These are phyloP conservation scores for Pseudevernia furfuracea DNA, from an alignment of 495 filamentous ascomycete genomes.

Conservation along the genomic window DNA sequence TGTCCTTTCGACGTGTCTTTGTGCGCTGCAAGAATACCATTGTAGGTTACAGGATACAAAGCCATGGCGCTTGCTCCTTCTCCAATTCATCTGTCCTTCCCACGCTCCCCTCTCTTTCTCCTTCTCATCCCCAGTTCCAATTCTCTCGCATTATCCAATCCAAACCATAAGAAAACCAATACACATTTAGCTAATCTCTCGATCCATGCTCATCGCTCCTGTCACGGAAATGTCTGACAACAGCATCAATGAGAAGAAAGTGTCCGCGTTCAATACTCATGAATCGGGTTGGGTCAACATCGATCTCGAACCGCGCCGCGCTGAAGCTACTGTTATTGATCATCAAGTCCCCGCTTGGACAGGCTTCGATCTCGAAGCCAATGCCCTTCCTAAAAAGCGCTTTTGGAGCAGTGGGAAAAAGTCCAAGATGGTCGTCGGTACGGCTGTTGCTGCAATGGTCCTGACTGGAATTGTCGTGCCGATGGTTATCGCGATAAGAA, in stretches of 20 bases:
- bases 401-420: neutral
- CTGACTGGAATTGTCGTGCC: neutral
- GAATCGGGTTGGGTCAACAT: neutral
- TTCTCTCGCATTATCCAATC: neutral
- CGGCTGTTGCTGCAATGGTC: neutral
- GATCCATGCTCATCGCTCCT: neutral
- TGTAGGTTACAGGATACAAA: neutral
- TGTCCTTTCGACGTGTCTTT: neutral
- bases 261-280: neutral
- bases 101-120: neutral
- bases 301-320: neutral
- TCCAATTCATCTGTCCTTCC: neutral
- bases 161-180: neutral
- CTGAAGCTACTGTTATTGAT: neutral
- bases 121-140: neutral
- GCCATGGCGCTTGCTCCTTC: neutral
- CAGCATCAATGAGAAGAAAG: neutral
- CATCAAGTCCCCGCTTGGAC: neutral
- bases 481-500: neutral
- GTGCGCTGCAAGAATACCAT: neutral
- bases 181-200: neutral
- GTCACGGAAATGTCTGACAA: neutral
- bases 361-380: neutral
- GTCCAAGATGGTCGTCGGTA: neutral
- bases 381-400: neutral